Evolutionary conservation across 1,284 basidiomycete species (phyloP).

Genomic region (Phlebopus sp.): DNA sequence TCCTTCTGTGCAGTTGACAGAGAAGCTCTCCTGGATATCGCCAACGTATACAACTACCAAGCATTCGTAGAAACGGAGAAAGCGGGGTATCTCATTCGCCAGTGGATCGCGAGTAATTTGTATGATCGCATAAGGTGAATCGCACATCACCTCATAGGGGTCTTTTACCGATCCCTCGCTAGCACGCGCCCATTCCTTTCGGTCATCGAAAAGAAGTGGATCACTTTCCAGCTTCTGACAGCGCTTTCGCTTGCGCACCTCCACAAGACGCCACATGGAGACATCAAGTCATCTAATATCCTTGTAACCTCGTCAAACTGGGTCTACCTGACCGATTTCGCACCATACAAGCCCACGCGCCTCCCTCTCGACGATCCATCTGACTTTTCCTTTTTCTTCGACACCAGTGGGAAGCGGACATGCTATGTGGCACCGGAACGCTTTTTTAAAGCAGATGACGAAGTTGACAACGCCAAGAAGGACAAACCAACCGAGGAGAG

Average conservation of each 20-base stretch:
- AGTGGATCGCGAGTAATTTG: constrained; percentile 93
- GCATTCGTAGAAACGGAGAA: constrained; percentile 93
- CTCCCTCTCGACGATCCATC: constrained; percentile 96
- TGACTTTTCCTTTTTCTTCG: constrained; percentile 98
- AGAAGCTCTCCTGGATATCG: constrained; percentile 80
- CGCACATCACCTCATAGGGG: background rate
- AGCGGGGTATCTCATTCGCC: constrained; percentile 92
- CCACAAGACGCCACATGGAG: constrained; percentile 88
- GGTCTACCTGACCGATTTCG: constrained; percentile 95
- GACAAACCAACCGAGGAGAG: constrained; percentile 47
- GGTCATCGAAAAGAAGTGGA: constrained; percentile 96
- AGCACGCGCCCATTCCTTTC: constrained; percentile 96
- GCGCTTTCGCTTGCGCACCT: constrained; percentile 83
- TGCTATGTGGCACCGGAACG: constrained; percentile 97
- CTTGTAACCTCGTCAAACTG: constrained; percentile 96
- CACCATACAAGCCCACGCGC: constrained; percentile 94
- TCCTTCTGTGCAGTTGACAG: constrained; percentile 59
- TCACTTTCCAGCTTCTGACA: constrained; percentile 89
- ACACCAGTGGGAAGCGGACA: constrained; percentile 88
- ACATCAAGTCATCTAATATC: constrained; percentile 98
- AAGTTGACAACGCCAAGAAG: constrained; percentile 39
- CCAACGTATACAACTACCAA: constrained; percentile 90
- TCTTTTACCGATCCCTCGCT: background rate
- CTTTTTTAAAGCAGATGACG: constrained; percentile 84
- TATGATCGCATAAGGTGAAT: constrained; percentile 96